phyloP scores from a whole-genome alignment of 2,329 filamentous ascomycete species.

The Zasmidium angulare region DNA sequence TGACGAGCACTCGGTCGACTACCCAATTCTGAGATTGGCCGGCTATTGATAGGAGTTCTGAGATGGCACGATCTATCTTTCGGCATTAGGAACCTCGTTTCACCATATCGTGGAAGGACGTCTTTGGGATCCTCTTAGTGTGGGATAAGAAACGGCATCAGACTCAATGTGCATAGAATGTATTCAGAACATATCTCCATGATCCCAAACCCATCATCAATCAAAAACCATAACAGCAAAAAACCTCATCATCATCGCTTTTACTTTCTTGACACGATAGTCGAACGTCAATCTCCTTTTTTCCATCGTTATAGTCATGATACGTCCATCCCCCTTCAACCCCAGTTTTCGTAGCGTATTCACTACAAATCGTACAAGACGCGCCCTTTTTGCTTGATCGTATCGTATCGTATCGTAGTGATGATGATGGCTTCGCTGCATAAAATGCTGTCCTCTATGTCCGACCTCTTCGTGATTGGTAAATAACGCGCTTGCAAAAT shows the following conservation, averaged over 20 bases:
- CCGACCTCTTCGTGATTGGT: background rate
- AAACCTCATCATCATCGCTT: slow-evolving; percentile 2
- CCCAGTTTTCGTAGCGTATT: background rate
- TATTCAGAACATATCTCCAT: slow-evolving; percentile 1
- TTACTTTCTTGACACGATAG: too few species aligned
- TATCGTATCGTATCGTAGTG: too few species aligned
- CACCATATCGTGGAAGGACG: too few species aligned
- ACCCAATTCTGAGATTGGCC: too few species aligned
- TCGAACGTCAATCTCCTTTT: too few species aligned
- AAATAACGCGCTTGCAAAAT: too few species aligned
- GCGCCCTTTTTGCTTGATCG: slow-evolving; percentile 1
- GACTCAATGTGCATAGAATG: background rate
- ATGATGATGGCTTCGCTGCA: background rate
- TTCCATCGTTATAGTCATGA: background rate
- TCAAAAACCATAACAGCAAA: background rate
- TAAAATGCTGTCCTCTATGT: slow-evolving; percentile 17
- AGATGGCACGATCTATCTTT: too few species aligned
- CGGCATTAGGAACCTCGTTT: too few species aligned
- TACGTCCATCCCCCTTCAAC: background rate
- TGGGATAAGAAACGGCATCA: background rate
- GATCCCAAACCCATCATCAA: background rate
- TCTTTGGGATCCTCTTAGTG: too few species aligned
- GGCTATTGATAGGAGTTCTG: too few species aligned
- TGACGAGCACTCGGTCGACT: too few species aligned
- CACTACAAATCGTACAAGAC: slow-evolving; percentile 9